phyloP scores from a whole-genome alignment of 139 green algal genomes.

The Chlamydomonas incerta region DNA sequence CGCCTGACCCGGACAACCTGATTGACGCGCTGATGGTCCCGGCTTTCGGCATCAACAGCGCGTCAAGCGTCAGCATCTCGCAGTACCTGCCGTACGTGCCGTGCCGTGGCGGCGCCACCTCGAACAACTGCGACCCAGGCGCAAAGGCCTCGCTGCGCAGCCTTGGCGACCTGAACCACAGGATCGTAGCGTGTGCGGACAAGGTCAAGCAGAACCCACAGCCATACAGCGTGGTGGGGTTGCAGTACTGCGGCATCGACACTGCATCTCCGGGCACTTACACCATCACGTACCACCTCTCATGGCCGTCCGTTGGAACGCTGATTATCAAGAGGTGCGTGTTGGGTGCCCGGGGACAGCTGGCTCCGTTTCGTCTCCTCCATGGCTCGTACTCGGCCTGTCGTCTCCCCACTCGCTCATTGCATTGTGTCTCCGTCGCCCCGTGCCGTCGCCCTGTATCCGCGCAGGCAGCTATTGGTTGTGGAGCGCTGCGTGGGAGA shows the following conservation, averaged over 20 bases:
- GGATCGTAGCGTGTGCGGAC: not conserved
- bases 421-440: too few relatives aligned
- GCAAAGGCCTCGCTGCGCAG: not conserved
- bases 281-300: conserved; percentile 12
- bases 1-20: too few relatives aligned
- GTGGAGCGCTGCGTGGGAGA: not conserved
- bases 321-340: not conserved
- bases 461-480: not conserved
- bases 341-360: too few relatives aligned
- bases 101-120: not conserved
- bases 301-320: conserved; percentile 12
- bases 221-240: not conserved
- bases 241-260: conserved; percentile 27
- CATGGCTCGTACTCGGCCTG: too few relatives aligned
- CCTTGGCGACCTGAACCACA: not conserved
- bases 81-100: not conserved
- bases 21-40: not conserved
- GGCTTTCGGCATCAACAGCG: not conserved
- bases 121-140: conserved; percentile 1
- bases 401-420: too few relatives aligned
- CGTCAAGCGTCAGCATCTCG: not conserved
- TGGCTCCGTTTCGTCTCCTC: too few relatives aligned
- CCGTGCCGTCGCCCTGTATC: too few relatives aligned
- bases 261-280: not conserved
- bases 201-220: not conserved